These are phyloP conservation scores for Ilyonectria mors-panacis DNA, from an alignment of 2,329 filamentous ascomycete species.

Conservation along the genomic window DNA sequence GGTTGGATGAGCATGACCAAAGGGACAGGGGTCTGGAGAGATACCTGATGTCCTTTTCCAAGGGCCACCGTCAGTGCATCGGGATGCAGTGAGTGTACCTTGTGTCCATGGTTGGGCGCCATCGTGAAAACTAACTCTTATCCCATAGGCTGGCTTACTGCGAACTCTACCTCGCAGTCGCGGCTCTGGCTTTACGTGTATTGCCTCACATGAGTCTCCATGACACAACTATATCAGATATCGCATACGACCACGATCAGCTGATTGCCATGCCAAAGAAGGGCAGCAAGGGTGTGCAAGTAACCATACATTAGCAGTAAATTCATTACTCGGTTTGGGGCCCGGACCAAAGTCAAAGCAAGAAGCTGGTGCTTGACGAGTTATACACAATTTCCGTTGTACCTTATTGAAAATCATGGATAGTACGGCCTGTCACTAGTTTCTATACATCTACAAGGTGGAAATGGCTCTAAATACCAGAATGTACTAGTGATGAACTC, in stretches of 20 bases:
- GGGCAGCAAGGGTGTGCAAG: constrained; percentile 20
- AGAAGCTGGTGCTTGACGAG: not conserved
- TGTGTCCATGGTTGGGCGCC: not conserved
- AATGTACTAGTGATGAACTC: no score
- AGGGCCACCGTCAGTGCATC: constrained; percentile 55
- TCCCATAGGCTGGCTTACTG: constrained; percentile 42
- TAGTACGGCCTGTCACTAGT: no score
- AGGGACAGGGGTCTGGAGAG: constrained; percentile 45
- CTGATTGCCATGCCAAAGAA: constrained; percentile 18
- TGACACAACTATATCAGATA: constrained; percentile 17
- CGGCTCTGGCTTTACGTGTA: constrained; percentile 43
- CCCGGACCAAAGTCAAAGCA: not conserved
- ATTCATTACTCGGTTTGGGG: not conserved
- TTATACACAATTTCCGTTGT: no score
- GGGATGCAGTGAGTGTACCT: constrained; percentile 43
- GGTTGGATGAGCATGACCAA: constrained; percentile 50
- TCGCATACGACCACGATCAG: constrained; percentile 29
- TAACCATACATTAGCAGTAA: constrained; percentile 6
- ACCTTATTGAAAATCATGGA: no score
- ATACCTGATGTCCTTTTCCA: constrained; percentile 57
- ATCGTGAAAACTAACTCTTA: constrained; percentile 14
- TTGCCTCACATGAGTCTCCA: constrained; percentile 15
- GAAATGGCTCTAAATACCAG: no score
- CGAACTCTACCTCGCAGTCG: constrained; percentile 42
- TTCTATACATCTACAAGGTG: no score